Conservation (phyloP, 2,329 filamentous ascomycete genomes). For the Penicillium sp. region DNA sequence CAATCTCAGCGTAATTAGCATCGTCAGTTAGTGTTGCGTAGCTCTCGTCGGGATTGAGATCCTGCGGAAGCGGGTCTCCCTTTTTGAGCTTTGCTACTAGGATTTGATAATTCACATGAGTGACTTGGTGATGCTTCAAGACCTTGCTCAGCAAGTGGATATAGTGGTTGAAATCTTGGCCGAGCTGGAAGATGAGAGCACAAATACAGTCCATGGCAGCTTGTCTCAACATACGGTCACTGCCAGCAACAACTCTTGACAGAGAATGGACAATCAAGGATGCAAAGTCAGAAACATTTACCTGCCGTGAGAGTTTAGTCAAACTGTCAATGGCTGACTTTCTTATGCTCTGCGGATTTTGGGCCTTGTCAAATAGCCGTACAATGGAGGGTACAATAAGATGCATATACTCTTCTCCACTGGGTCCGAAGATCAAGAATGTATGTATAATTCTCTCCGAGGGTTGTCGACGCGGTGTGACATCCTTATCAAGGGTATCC, state of each 20-base stretch:
- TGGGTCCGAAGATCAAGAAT: conserved; percentile 93
- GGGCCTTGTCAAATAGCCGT: conserved; percentile 86
- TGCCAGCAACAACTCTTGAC: conserved; percentile 76
- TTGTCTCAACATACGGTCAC: conserved; percentile 74
- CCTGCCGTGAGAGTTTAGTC: conserved; percentile 90
- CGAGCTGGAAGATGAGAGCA: conserved; percentile 92
- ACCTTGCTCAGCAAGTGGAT: conserved; percentile 91
- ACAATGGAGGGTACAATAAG: conserved; percentile 96
- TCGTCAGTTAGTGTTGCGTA: conserved; percentile 82
- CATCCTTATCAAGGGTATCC: conserved; percentile 86
- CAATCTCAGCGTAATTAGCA: conserved; percentile 78
- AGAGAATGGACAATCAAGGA: conserved; percentile 96
- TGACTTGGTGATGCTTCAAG: conserved; percentile 77
- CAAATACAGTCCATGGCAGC: conserved; percentile 93
- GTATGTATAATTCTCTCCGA: conserved; percentile 93
- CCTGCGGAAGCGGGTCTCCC: conserved; percentile 91
- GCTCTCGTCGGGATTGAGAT: conserved; percentile 83
- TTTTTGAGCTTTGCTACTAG: conserved; percentile 92
- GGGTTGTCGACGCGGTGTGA: conserved; percentile 72
- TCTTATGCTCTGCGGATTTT: conserved; percentile 77
- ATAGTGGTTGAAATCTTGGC: conserved; percentile 93
- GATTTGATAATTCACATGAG: conserved; percentile 89
- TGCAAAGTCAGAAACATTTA: conserved; percentile 96
- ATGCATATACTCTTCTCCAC: conserved; percentile 98
- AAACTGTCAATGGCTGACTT: conserved; percentile 94